These are phyloP conservation scores for Aquilaria agallochum DNA, from an alignment of 441 rosid species.

Conservation along the genomic window DNA sequence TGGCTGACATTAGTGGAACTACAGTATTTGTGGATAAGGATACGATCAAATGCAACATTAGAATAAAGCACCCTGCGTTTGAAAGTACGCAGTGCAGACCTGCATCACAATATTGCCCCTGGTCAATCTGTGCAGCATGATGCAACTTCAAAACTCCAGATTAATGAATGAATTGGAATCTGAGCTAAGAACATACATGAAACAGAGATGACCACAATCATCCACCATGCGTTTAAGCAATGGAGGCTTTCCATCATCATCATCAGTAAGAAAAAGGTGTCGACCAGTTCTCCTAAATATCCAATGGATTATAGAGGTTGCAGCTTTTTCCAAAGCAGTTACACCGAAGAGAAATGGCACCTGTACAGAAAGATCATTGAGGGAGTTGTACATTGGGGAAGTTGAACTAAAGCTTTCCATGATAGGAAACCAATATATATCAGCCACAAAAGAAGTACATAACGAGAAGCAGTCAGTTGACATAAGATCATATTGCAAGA, in stretches of 20 bases:
- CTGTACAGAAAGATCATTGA: slow-evolving; percentile 30
- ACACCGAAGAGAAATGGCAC: slow-evolving; percentile 95
- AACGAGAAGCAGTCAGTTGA: no score
- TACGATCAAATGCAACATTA: slow-evolving; percentile 83
- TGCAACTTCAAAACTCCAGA: neutral
- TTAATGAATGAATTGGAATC: no score
- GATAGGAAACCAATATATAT: no score
- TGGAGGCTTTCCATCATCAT: slow-evolving; percentile 75
- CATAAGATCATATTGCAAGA: no score
- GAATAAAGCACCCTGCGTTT: slow-evolving; percentile 82
- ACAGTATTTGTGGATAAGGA: slow-evolving; percentile 29
- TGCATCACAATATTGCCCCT: slow-evolving; percentile 25
- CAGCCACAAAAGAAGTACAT: no score
- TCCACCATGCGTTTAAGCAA: slow-evolving; percentile 70
- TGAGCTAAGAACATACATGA: slow-evolving; percentile 42
- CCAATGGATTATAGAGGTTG: slow-evolving; percentile 72
- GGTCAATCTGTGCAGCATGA: neutral
- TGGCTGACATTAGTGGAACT: neutral
- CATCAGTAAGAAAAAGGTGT: slow-evolving; percentile 82
- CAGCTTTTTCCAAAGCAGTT: slow-evolving; percentile 72
- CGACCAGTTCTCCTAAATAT: slow-evolving; percentile 85
- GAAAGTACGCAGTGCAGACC: slow-evolving; percentile 72
- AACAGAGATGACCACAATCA: slow-evolving; percentile 49
- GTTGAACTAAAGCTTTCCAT: no score
- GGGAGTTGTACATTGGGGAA: no score